Base-by-base conservation (phyloP, 345 rosid species). In the Acer negundo region DNA sequence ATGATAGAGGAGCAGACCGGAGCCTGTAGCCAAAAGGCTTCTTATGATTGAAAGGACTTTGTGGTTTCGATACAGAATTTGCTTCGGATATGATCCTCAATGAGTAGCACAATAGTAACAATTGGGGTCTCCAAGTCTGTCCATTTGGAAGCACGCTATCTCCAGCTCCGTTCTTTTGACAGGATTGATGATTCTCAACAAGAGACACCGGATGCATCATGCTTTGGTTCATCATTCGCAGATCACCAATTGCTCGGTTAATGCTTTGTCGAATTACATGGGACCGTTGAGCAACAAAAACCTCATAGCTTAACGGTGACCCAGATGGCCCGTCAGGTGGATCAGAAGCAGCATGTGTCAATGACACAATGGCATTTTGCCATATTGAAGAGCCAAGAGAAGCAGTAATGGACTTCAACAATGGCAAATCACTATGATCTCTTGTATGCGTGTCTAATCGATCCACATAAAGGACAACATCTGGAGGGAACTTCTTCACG, bases 381-480 rank as follows among this genome's bases (percentile, higher is more conserved):
- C 98, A 93, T 79, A 95, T 76, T 0, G 92, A 87, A 42, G 90
- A 73, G 17, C 93, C 83, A 0, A 95, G 89, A 44, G 80, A 75
- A 67, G 38, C 55, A 28, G 92, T 90, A 26, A 95, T 66, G 31
- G 70, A 83, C 61, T 49, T 82, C 44, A 93, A 78, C 79, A 90
- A 67, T 59, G 84, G 87, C 55, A 85, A 67, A 78, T 93, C 94
- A 56, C 20, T 82, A 31, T 56, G 69, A 74, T 84, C 86, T 59
- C 72, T 75, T 24, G 79, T 73, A 67, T 79, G 74, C 62, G 70
- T 82, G 74, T 90, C 97, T 67, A 95, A 74, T 65, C 98, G 88
- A 81, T 91, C 94, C 63, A 91, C 85, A 66, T 90, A 95, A 51
- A 95, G 93, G 66, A 94, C 82, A 61, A 86, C 77, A 84, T 93